A percentile compares a stretch with the other conserved stretches of the same genome.
Conservation (phyloP, 441 rosid genomes). For the Populus hybrid region DNA sequence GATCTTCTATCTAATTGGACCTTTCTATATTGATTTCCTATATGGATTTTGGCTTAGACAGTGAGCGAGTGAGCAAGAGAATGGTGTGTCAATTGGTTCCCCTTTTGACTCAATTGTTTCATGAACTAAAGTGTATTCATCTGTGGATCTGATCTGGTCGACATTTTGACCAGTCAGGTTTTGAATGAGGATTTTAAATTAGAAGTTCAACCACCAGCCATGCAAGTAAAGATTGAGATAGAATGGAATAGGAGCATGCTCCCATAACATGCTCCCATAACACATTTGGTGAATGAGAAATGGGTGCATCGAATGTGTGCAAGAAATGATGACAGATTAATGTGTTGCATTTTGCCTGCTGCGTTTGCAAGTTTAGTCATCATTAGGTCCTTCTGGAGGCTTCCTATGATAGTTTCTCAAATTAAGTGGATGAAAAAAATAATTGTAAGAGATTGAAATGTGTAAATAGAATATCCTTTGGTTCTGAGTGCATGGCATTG, state of each 20-base stretch:
- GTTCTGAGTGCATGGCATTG: not conserved
- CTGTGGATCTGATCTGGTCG: not conserved
- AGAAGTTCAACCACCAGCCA: not conserved
- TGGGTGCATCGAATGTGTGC: not conserved
- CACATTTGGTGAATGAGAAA: too few relatives aligned
- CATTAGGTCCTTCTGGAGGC: not conserved
- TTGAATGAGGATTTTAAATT: not conserved
- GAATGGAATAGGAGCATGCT: not conserved
- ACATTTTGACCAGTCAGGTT: not conserved
- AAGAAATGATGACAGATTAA: not conserved
- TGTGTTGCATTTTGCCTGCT: not conserved
- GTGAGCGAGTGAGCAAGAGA: too few relatives aligned
- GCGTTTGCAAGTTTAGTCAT: not conserved
- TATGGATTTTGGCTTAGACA: too few relatives aligned
- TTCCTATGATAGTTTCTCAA: not conserved
- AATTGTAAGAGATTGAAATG: not conserved
- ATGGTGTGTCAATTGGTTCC: not conserved
- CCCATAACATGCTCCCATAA: too few relatives aligned
- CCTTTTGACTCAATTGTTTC: not conserved
- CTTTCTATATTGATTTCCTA: too few relatives aligned
- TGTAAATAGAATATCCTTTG: not conserved
- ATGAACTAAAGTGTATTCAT: not conserved
- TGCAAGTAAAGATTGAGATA: not conserved
- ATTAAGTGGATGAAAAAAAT: not conserved
- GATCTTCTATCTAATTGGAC: not conserved